Evolutionary conservation across 176 grass and related monocot species (phyloP), one percentile per base, ranked within the genome.

Genomic region (Chloris gayana): DNA sequence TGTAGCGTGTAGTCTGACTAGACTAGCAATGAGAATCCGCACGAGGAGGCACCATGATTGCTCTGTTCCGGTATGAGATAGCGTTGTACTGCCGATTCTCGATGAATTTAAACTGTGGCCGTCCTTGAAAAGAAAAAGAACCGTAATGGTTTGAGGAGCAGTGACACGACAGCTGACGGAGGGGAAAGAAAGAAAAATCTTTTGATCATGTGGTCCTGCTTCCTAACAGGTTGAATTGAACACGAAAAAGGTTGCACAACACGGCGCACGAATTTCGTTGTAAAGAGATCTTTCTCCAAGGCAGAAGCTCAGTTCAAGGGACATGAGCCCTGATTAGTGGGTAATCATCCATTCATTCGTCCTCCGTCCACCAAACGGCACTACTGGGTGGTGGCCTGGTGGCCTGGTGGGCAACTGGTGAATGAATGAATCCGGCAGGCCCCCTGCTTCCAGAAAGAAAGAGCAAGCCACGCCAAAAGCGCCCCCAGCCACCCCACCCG

Each of bases 341-440:
- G 59, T 30, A 79, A 74, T 50, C 77, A 69, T 54, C 47, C 46
- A 14, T 39, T 0, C 49, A 77, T 25, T 2, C 62, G 72, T 24
- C 30, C 26, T 78, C 69, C 81, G 69, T 74, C 25, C 70, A 62
- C 39, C 51, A 27, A 63, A 84, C 63, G 81, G 81, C 87, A 84
- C 76, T 27, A 41, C n/a, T 25, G 2, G 54, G 54, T 25, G 42
- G 65, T 22, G 22, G 80, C 70, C 80, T n/a, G 78, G 17, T 14
- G 0, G 2, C 45, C 58, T 46, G 66, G 78, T 10, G 9, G n/a
- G n/a, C n/a, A n/a, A n/a, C n/a, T n/a, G n/a, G n/a, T n/a, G n/a
- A n/a, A n/a, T n/a, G n/a, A n/a, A n/a, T n/a, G n/a, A n/a, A n/a
- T n/a, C n/a, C n/a, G n/a, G n/a, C n/a, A n/a, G n/a, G n/a, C n/a